These are phyloP conservation scores for Scedosporium dehoogii DNA, from an alignment of 2,329 filamentous ascomycete species.

Conservation along the genomic window DNA sequence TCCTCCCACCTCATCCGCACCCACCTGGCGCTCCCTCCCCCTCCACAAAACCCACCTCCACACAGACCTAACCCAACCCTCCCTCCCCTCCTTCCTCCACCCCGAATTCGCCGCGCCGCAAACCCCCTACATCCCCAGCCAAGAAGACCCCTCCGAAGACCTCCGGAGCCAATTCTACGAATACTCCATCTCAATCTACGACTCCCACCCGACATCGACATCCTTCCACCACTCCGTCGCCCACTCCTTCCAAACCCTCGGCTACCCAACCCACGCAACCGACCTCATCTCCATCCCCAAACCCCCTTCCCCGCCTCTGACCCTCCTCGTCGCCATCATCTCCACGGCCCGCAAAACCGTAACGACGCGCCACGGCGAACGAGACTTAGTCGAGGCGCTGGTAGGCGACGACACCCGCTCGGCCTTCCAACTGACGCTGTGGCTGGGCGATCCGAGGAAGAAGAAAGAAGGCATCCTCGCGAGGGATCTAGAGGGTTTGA, in stretches of 20 bases:
- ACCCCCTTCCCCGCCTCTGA: constrained; percentile 70
- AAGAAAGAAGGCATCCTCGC: constrained; percentile 13
- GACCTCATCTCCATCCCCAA: constrained; percentile 45
- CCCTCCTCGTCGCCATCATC: constrained; percentile 72
- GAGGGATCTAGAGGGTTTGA: constrained; percentile 34
- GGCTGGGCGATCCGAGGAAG: constrained; percentile 44
- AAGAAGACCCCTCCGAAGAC: constrained; percentile 22
- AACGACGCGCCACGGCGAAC: constrained; percentile 53
- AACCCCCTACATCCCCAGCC: constrained; percentile 14
- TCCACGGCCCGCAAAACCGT: constrained; percentile 59
- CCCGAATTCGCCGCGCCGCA: constrained; percentile 25
- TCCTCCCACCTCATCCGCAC: not conserved
- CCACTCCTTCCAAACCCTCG: constrained; percentile 19
- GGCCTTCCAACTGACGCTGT: constrained; percentile 76
- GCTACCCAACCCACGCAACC: constrained; percentile 14
- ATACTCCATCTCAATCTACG: constrained; percentile 46
- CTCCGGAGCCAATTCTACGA: constrained; percentile 61
- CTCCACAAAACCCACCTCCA: not conserved
- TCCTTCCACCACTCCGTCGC: constrained; percentile 28
- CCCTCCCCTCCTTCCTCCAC: constrained; percentile 37
- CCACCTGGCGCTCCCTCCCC: constrained; percentile 7
- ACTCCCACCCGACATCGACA: constrained; percentile 14
- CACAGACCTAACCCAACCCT: constrained; percentile 7
- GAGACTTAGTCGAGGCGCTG: constrained; percentile 64
- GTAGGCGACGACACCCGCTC: constrained; percentile 79